A percentile compares a stretch with the other conserved stretches of the same genome.
phyloP scores from a whole-genome alignment of 495 filamentous ascomycete species.

The Parathielavia appendiculata region DNA sequence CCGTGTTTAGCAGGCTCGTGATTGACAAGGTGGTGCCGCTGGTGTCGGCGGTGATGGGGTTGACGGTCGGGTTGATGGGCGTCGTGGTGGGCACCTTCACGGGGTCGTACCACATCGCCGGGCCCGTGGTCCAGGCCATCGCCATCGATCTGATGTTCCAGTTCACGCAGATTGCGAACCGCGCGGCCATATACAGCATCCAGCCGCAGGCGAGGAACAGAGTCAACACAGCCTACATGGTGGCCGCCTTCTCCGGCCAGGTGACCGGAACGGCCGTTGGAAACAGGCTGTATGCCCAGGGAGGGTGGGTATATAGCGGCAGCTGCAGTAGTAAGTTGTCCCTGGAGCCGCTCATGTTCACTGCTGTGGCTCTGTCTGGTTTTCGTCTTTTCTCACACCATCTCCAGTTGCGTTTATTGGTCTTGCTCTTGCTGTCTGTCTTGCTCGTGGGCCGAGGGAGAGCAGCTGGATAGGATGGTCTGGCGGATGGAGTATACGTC shows the following conservation, averaged over 20 bases:
- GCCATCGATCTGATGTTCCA: conserved; percentile 69
- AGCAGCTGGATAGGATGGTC: conserved; percentile 71
- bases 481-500: conserved; percentile 56
- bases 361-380: not conserved
- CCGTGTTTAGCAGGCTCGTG: conserved; percentile 62
- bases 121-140: conserved; percentile 70
- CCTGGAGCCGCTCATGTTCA: not conserved
- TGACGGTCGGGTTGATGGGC: conserved; percentile 53
- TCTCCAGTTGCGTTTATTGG: conserved; percentile 55
- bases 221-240: conserved; percentile 81
- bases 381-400: not conserved
- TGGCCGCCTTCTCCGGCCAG: conserved; percentile 68
- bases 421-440: conserved; percentile 52
- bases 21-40: conserved; percentile 65
- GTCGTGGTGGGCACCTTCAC: conserved; percentile 65
- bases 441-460: conserved; percentile 62
- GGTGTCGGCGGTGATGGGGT: conserved; percentile 60
- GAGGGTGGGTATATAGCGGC: conserved; percentile 66
- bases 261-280: conserved; percentile 70
- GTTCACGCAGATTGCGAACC: conserved; percentile 69
- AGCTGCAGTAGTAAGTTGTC: conserved; percentile 49
- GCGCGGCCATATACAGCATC: conserved; percentile 64
- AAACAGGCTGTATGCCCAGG: conserved; percentile 61
- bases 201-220: conserved; percentile 68
- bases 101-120: conserved; percentile 60